Conservation (phyloP, 2,329 filamentous ascomycete genomes). For the Cytospora chrysosperma region DNA sequence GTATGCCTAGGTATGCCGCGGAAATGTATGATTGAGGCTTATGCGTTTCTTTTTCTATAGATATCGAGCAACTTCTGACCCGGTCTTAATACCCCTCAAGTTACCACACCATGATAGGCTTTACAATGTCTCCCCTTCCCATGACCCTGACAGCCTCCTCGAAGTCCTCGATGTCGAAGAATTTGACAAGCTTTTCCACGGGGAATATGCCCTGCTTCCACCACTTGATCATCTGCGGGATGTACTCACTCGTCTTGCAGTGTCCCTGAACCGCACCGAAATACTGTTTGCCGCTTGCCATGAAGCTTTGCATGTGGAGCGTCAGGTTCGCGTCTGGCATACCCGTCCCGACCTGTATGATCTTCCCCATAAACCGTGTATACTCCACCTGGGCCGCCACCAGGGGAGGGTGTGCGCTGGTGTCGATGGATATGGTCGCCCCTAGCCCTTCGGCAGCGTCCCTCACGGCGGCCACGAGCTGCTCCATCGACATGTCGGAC, state of each 20-base stretch:
- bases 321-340: conserved; percentile 42
- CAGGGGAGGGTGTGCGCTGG: conserved; percentile 43
- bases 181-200: conserved; percentile 25
- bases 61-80: not conserved
- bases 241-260: conserved; percentile 41
- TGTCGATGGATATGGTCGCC: conserved; percentile 48
- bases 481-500: conserved; percentile 34
- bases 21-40: no score
- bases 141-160: conserved; percentile 23
- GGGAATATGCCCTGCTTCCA: conserved; percentile 27
- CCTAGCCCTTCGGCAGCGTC: conserved; percentile 46
- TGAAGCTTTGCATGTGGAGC: conserved; percentile 44
- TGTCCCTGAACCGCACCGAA: conserved; percentile 39
- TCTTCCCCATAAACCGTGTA: conserved; percentile 44
- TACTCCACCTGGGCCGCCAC: conserved; percentile 42
- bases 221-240: conserved; percentile 27
- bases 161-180: conserved; percentile 25
- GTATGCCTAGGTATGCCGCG: no score
- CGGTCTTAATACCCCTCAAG: not conserved
- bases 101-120: conserved; percentile 27
- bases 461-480: conserved; percentile 48
- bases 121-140: conserved; percentile 25
- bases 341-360: conserved; percentile 50
- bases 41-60: no score
- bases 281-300: conserved; percentile 47